Evolutionary conservation across 768 basidiomycete genomes (phyloP).

Genomic region (Antrodiella citrinella): DNA sequence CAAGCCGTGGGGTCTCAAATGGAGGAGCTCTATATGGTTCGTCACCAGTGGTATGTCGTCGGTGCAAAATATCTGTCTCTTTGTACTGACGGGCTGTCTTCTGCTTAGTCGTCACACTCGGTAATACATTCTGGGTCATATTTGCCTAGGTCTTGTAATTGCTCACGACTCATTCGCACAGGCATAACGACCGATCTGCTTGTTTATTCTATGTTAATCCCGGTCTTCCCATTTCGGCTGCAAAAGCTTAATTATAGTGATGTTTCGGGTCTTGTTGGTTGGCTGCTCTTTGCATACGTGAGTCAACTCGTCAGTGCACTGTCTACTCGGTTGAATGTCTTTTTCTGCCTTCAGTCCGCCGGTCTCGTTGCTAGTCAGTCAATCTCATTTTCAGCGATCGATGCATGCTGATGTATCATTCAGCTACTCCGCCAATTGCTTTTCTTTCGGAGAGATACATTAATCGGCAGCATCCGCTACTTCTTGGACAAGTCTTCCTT

Average conservation of each 20-base stretch:
- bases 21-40: conserved; percentile 28
- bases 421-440: conserved; percentile 30
- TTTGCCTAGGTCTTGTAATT: not conserved
- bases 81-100: not conserved
- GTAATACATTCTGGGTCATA: conserved; percentile 5
- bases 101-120: conserved; percentile 24
- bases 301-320: conserved; percentile 8
- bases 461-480: conserved; percentile 23
- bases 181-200: conserved; percentile 28
- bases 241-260: conserved; percentile 25
- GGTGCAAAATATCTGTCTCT: not conserved
- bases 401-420: too few relatives aligned
- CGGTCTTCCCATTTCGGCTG: conserved; percentile 30
- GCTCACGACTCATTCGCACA: conserved; percentile 5
- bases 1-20: conserved; percentile 24
- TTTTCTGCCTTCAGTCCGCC: conserved; percentile 17
- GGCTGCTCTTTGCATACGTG: conserved; percentile 33
- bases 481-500: conserved; percentile 25
- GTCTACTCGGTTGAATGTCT: conserved; percentile 4
- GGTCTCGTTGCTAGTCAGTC: conserved; percentile 25
- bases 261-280: conserved; percentile 28
- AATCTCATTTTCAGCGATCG: too few relatives aligned
- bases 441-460: conserved; percentile 27
- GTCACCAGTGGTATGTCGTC: conserved; percentile 22
- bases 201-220: conserved; percentile 32